Percentiles rank a stretch among this genome's conserved stretches.
These are phyloP conservation scores for Neoboletus subvelutipes DNA, from an alignment of 768 basidiomycete species.

Conservation along the genomic window DNA sequence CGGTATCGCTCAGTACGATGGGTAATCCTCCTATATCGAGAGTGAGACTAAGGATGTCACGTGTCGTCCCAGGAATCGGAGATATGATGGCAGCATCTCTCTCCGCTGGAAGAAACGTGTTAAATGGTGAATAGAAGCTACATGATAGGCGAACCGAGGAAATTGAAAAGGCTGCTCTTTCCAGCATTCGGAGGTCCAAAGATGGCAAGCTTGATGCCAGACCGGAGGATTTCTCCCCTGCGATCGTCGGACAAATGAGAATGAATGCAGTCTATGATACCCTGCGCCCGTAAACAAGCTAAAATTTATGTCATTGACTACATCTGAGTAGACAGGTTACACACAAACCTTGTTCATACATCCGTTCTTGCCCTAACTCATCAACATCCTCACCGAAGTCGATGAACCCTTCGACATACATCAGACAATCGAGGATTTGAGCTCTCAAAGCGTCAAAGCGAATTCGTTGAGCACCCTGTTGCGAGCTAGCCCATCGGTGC, in stretches of 20 bases:
- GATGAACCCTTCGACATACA: conserved; percentile 84
- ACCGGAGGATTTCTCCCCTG: conserved; percentile 79
- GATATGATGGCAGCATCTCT: conserved; percentile 91
- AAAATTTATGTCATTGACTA: background rate
- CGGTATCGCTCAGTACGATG: conserved; percentile 80
- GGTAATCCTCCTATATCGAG: conserved; percentile 89
- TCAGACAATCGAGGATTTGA: conserved; percentile 69
- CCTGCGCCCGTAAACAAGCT: conserved; percentile 55
- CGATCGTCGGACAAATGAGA: conserved; percentile 66
- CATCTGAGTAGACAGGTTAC: background rate
- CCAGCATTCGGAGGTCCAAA: conserved; percentile 94
- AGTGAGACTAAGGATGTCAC: conserved; percentile 82
- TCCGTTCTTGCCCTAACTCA: conserved; percentile 75
- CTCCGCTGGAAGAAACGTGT: conserved; percentile 52
- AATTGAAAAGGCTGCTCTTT: conserved; percentile 89
- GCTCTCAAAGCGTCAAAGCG: conserved; percentile 64
- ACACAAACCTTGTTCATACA: conserved; percentile 63
- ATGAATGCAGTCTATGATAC: conserved; percentile 52
- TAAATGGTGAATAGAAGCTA: background rate
- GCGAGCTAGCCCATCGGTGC: background rate
- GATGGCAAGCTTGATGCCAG: conserved; percentile 80
- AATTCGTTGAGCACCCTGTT: conserved; percentile 61
- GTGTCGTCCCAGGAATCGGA: conserved; percentile 82
- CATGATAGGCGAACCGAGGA: conserved; percentile 52
- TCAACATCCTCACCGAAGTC: conserved; percentile 89